phyloP scores from a whole-genome alignment of 192 early-diverging fungal species.

The Funneliformis geosporum region DNA sequence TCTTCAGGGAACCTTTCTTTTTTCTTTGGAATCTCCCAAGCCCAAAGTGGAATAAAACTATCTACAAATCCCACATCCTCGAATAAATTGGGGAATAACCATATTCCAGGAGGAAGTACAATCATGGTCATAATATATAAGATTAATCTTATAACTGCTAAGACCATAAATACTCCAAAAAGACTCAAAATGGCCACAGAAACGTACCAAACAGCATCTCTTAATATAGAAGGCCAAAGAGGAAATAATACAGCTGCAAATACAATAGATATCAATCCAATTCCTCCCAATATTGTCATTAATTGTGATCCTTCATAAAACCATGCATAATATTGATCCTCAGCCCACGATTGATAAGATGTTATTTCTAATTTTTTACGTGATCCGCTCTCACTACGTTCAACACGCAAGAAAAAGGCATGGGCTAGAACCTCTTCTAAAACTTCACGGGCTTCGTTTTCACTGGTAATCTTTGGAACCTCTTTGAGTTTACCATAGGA shows the following conservation, averaged over 20 bases:
- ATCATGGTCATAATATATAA: constrained; percentile 77
- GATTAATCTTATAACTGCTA: constrained; percentile 85
- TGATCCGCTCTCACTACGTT: constrained; percentile 50
- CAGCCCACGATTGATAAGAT: constrained; percentile 66
- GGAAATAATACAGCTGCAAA: constrained; percentile 97
- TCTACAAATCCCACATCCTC: constrained; percentile 94
- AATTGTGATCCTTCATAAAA: constrained; percentile 90
- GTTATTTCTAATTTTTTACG: constrained; percentile 51
- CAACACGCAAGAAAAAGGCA: constrained; percentile 79
- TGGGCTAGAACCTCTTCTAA: constrained; percentile 65
- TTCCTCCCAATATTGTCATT: constrained; percentile 74
- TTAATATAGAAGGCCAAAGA: constrained; percentile 84
- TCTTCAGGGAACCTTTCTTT: constrained; percentile 35
- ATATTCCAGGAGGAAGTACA: constrained; percentile 78
- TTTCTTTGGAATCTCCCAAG: constrained; percentile 61
- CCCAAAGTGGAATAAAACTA: constrained; percentile 90
- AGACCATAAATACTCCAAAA: constrained; percentile 86
- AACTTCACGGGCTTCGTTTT: constrained; percentile 64
- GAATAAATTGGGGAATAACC: constrained; percentile 98
- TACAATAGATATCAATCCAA: constrained; percentile 73
- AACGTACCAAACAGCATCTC: constrained; percentile 88
- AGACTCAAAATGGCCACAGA: constrained; percentile 78
- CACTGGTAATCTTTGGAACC: constrained; percentile 56
- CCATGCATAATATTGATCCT: constrained; percentile 91
- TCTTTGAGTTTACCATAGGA: constrained; percentile 36